phyloP scores from a whole-genome alignment of 192 early-diverging fungal species.

The Coemansia sp. region DNA sequence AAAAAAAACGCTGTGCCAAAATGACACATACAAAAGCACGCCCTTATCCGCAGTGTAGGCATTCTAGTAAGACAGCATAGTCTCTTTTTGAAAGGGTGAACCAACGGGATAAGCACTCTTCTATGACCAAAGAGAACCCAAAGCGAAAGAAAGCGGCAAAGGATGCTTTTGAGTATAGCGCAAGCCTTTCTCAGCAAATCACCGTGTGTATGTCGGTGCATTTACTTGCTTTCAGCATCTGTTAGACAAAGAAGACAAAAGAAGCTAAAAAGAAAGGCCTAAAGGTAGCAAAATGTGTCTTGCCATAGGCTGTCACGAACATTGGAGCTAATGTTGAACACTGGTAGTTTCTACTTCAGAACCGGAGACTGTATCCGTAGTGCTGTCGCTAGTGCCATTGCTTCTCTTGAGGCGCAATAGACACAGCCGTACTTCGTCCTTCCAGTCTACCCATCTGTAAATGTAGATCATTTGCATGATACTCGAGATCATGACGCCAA shows the following conservation, averaged over 20 bases:
- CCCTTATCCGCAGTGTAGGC: neutral
- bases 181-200: neutral
- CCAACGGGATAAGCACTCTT: neutral
- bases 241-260: neutral
- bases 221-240: neutral
- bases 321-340: neutral
- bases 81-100: neutral
- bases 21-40: too few species aligned
- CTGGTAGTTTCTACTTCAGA: neutral
- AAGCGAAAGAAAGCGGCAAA: neutral
- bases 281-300: neutral
- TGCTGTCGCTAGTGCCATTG: neutral
- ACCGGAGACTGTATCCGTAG: neutral
- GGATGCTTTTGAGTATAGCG: neutral
- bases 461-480: constrained; percentile 31
- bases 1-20: too few species aligned
- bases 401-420: constrained; percentile 12
- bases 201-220: neutral
- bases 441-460: constrained; percentile 29
- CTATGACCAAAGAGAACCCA: neutral
- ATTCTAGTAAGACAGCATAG: neutral
- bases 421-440: constrained; percentile 39
- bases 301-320: neutral
- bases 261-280: neutral
- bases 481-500: constrained; percentile 36